A percentile compares a stretch with the other conserved stretches of the same genome.
Evolutionary conservation across 2,329 filamentous ascomycete genomes (phyloP).

Genomic region (Parasarocladium wereldwijsianum): DNA sequence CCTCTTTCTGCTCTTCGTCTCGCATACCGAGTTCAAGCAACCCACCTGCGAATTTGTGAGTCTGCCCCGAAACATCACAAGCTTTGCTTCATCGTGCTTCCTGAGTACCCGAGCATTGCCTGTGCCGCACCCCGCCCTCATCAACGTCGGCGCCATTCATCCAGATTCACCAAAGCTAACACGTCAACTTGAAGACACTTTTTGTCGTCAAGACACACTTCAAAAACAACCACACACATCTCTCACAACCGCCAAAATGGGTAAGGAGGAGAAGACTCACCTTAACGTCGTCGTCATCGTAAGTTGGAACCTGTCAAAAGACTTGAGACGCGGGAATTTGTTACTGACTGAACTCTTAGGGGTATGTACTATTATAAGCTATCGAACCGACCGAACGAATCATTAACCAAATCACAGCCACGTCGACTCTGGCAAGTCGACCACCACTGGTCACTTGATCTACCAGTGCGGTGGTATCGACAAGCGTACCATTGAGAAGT

Average conservation of each 20-base stretch:
- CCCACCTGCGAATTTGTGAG: constrained; percentile 25
- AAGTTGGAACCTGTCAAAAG: constrained; percentile 12
- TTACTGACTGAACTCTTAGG: constrained; percentile 12
- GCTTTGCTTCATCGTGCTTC: constrained; percentile 10
- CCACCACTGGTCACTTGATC: constrained; percentile 91
- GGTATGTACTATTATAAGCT: constrained; percentile 13
- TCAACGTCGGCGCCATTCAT: too few relatives aligned
- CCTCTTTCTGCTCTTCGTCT: constrained; percentile 25
- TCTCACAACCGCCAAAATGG: constrained; percentile 21
- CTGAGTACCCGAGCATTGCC: constrained; percentile 4
- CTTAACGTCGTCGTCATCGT: constrained; percentile 97
- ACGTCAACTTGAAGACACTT: too few relatives aligned
- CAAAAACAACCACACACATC: constrained; percentile 6
- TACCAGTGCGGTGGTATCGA: constrained; percentile 99
- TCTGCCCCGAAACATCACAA: too few relatives aligned
- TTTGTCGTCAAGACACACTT: constrained; percentile 5
- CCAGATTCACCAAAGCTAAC: constrained; percentile 5
- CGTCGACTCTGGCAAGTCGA: constrained; percentile 99
- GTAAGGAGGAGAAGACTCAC: constrained; percentile 92
- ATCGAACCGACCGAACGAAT: constrained; percentile 12
- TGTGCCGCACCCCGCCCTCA: too few relatives aligned
- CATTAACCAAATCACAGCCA: constrained; percentile 39
- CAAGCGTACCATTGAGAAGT: constrained; percentile 99
- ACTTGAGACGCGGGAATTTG: too few relatives aligned
- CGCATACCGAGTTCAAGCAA: constrained; percentile 30